These are phyloP conservation scores for Chimonanthus salicifolius DNA, from an alignment of 164 flowering plant species.

Conservation along the genomic window DNA sequence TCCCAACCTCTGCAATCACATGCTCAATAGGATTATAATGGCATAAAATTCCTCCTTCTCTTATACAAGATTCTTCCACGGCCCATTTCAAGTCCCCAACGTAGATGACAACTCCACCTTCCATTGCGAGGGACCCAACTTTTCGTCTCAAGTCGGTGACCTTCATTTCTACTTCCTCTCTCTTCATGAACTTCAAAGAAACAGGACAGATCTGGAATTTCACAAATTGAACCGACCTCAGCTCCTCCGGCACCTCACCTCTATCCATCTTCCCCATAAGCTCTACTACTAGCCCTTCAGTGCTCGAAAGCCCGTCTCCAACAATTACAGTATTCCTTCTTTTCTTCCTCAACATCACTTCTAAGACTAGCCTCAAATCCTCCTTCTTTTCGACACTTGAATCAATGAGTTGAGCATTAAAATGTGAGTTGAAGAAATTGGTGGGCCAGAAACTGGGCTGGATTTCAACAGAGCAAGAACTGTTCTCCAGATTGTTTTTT, in stretches of 20 bases:
- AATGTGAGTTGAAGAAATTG: conserved; percentile 31
- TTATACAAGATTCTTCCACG: conserved; percentile 24
- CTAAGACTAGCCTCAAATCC: conserved; percentile 57
- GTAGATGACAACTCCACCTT: conserved; percentile 59
- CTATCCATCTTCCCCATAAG: conserved; percentile 52
- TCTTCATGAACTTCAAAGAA: conserved; percentile 62
- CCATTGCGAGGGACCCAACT: conserved; percentile 39
- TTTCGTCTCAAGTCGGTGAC: conserved; percentile 51
- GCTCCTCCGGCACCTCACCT: conserved; percentile 64
- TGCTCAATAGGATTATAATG: conserved; percentile 55
- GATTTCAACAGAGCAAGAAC: conserved; percentile 40
- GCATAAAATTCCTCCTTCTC: conserved; percentile 11
- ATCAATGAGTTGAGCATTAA: conserved; percentile 11
- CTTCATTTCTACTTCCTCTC: conserved; percentile 58
- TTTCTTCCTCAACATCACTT: conserved; percentile 50
- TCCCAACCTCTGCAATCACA: conserved; percentile 54
- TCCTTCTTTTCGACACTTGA: conserved; percentile 25
- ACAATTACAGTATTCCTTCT: conserved; percentile 61
- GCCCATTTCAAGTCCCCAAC: conserved; percentile 78
- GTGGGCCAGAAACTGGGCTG: conserved; percentile 44
- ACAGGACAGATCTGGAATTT: conserved; percentile 50
- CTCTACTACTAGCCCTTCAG: conserved; percentile 53
- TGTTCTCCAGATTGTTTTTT: conserved; percentile 65
- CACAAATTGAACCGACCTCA: conserved; percentile 48
- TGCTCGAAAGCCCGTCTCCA: conserved; percentile 42